Conservation (phyloP, 306 rosid species). For the Heteromeles arbutifolia region DNA sequence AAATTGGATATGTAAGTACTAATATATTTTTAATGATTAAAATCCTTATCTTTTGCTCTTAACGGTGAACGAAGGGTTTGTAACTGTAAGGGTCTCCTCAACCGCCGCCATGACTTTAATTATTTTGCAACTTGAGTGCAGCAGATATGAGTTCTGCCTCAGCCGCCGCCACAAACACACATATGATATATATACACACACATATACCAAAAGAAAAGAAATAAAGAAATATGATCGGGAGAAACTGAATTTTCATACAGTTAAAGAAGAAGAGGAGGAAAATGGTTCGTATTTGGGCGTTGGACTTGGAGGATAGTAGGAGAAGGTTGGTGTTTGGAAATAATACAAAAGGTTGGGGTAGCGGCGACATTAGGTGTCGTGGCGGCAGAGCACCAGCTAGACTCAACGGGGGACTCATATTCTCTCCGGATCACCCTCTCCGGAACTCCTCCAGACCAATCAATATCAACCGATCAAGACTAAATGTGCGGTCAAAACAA, state of each 20-base stretch:
- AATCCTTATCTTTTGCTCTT: no score
- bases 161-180: not conserved
- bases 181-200: not conserved
- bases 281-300: not conserved
- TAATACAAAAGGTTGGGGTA: not conserved
- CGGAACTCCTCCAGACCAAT: no score
- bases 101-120: slow-evolving; percentile 59
- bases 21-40: no score
- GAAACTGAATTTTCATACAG: not conserved
- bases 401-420: not conserved
- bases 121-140: slow-evolving; percentile 23
- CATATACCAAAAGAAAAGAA: not conserved
- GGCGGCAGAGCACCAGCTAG: slow-evolving; percentile 1
- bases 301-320: slow-evolving; percentile 5
- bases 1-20: no score
- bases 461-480: no score
- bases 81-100: slow-evolving; percentile 20
- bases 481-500: no score
- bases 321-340: slow-evolving; percentile 1
- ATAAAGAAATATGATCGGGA: not conserved
- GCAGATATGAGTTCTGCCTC: slow-evolving; percentile 22
- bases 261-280: not conserved
- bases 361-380: not conserved
- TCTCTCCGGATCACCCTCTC: no score
- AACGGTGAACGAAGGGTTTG: slow-evolving; percentile 1